Percentiles rank a stretch among this genome's conserved stretches.
Conservation (phyloP, 106 monocot genomes). For the Dendrobium huoshanense region DNA sequence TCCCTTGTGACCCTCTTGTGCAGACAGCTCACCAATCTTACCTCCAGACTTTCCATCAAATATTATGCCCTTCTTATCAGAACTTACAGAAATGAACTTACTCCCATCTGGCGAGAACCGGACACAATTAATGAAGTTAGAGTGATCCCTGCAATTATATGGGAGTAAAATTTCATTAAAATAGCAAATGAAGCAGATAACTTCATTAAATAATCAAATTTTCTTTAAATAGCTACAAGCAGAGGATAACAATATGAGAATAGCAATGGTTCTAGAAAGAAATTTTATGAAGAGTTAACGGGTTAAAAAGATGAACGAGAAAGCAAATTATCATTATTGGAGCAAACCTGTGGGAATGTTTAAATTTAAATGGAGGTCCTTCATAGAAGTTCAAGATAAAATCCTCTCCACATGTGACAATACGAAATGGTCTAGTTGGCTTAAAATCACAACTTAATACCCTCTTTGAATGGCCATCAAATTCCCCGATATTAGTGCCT, state of each 20-base stretch:
- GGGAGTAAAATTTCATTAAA: background rate
- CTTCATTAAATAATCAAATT: background rate
- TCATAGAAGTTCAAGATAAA: constrained; percentile 31
- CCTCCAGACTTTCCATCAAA: constrained; percentile 92
- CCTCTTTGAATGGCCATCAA: constrained; percentile 30
- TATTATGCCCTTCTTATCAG: constrained; percentile 90
- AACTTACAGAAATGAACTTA: constrained; percentile 92
- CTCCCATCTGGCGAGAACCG: constrained; percentile 91
- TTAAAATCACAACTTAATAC: constrained; percentile 29
- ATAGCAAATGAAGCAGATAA: background rate
- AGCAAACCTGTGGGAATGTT: constrained; percentile 23
- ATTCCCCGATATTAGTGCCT: constrained; percentile 24
- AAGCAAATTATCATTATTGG: background rate
- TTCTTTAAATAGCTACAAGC: background rate
- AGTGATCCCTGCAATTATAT: constrained; percentile 76
- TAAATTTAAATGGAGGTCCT: constrained; percentile 30
- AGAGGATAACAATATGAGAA: background rate
- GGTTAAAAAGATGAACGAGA: background rate
- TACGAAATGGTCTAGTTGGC: constrained; percentile 27
- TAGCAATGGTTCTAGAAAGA: background rate
- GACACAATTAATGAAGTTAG: constrained; percentile 92
- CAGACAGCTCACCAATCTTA: constrained; percentile 84
- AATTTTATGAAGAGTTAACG: background rate
- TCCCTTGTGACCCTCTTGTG: constrained; percentile 71
- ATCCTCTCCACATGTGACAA: constrained; percentile 28